These are phyloP conservation scores for Poterioochromonas sp. DNA, from an alignment of 352 stramenopile species.

Conservation along the genomic window DNA sequence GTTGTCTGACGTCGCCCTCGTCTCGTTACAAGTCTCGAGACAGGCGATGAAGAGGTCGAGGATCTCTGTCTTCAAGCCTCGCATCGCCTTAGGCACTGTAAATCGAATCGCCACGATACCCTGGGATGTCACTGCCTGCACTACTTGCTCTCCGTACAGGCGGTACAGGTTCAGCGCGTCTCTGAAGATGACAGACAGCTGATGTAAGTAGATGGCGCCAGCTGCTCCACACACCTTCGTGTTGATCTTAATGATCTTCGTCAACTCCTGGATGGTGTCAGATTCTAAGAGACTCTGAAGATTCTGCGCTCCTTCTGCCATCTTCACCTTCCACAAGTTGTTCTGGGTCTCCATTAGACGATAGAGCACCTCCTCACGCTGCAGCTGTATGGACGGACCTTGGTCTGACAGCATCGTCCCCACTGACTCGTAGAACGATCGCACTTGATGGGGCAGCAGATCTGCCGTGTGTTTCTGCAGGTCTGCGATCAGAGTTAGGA, in stretches of 20 bases:
- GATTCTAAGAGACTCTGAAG: constrained; percentile 64
- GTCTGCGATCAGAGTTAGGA: constrained; percentile 88
- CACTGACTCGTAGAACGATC: constrained; percentile 98
- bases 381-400: constrained; percentile 43
- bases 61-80: constrained; percentile 91
- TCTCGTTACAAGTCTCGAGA: constrained; percentile 33
- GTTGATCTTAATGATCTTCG: constrained; percentile 97
- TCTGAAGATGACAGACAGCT: constrained; percentile 94
- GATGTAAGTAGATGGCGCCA: constrained; percentile 88
- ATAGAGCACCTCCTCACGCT: constrained; percentile 68
- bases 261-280: constrained; percentile 70
- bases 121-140: constrained; percentile 67
- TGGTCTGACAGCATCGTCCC: constrained; percentile 70
- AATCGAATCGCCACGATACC: constrained; percentile 87
- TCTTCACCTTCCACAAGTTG: constrained; percentile 62
- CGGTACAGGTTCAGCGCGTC: constrained; percentile 98
- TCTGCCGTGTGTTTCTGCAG: constrained; percentile 89
- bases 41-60: constrained; percentile 86
- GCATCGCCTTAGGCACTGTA: constrained; percentile 65
- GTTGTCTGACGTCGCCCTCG: no score
- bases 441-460: constrained; percentile 95
- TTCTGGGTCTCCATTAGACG: constrained; percentile 93
- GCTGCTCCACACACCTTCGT: constrained; percentile 87
- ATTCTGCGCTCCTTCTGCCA: constrained; percentile 60
- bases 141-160: constrained; percentile 94